Base-by-base conservation (phyloP, 176 grass and related monocot genomes). In the Aegilops speltoides region DNA sequence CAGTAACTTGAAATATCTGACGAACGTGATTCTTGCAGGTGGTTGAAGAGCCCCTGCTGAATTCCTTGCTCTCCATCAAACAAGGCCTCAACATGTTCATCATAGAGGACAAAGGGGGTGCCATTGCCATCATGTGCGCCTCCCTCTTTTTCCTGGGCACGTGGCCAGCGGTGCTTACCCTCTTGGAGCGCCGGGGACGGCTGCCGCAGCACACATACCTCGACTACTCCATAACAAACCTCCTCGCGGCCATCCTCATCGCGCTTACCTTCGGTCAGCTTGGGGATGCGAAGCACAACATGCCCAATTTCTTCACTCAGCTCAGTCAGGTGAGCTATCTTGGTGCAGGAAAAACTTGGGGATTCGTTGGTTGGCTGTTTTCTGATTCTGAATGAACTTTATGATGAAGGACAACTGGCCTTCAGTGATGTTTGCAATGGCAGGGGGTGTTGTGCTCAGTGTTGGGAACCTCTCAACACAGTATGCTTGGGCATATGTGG, bases 151-250 rank as follows among this genome's bases (percentile, higher is more conserved):
- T 95, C 86, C 40, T 95, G 72, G 93, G 93, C 57, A 95, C 93
- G 24, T 95, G 90, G 90, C 93, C 93, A 1, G 93, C 93, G 2
- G 71, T 92, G 56, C 88, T 95, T 63, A 95, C 88, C 10, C 93
- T 95, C 11, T 23, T 92, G 46, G 93, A 95, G 59, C 90, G 86
- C 11, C 89, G 93, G 2, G 93, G 90, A 24, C 86, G 93, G 40
- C 88, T 92, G 23, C 93, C 90, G 28, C 93, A 95, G 72, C 90
- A 95, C 86, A 95, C 93, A 3, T 95, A 95, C 83, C 88, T 95
- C 7, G 93, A 95, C 85, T 95, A 95, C 88, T 95, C 93, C 3
- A 20, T 95, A 64, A 95, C 84, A 4, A 95, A 95, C 76, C 86
- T 91, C 77, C 81, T 95, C 20, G 93, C 88, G 3, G 90, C 93